Percentiles rank a stretch among this genome's conserved stretches.
phyloP scores from a whole-genome alignment of 768 basidiomycete genomes.

The Calocera cornea region DNA sequence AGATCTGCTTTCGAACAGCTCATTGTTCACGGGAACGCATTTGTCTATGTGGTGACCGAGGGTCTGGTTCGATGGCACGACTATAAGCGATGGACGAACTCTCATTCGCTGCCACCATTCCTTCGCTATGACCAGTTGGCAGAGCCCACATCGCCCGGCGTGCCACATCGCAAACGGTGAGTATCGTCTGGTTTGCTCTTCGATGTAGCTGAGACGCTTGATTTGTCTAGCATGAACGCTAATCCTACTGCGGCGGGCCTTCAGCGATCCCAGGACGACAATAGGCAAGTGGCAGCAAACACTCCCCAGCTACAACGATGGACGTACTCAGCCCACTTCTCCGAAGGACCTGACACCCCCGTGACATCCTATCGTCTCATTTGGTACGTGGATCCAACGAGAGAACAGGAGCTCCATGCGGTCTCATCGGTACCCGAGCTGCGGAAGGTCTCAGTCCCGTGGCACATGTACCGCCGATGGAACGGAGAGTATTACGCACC shows the following conservation, averaged over 20 bases:
- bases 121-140: background rate
- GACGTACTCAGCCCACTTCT: background rate
- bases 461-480: background rate
- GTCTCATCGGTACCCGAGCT: background rate
- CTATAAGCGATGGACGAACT: background rate
- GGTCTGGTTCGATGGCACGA: background rate
- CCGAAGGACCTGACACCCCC: background rate
- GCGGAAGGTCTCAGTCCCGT: background rate
- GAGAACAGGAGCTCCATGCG: background rate
- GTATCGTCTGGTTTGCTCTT: too few species aligned
- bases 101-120: background rate
- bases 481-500: background rate
- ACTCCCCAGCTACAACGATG: background rate
- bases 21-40: background rate
- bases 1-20: background rate
- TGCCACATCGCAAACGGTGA: background rate
- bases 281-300: background rate
- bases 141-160: background rate
- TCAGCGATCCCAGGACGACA: background rate
- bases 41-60: background rate
- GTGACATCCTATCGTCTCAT: background rate
- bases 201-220: too few species aligned
- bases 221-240: background rate
- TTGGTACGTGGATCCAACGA: background rate
- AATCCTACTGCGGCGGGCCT: background rate